Evolutionary conservation across 495 filamentous ascomycete species (phyloP).

Genomic region (Penicillium cosmopolitanum): DNA sequence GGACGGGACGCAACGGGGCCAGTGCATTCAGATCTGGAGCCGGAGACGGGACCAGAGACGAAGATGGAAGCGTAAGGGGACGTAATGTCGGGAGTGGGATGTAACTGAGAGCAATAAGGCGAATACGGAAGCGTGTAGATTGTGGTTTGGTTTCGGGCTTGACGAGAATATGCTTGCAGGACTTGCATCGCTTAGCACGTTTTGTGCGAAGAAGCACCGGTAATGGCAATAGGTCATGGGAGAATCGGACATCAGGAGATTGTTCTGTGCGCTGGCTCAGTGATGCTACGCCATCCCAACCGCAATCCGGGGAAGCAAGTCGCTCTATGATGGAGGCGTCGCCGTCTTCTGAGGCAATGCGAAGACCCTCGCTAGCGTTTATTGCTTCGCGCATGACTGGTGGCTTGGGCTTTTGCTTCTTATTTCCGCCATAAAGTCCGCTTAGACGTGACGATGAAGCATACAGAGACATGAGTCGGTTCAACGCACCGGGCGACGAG

Average conservation of each 20-base stretch:
- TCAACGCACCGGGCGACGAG: conserved; percentile 79
- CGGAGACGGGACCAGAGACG: conserved; percentile 28
- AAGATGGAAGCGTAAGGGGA: conserved; percentile 54
- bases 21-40: conserved; percentile 55
- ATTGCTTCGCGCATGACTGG: conserved; percentile 78
- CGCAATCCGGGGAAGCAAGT: conserved; percentile 46
- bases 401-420: conserved; percentile 68
- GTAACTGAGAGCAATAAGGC: conserved; percentile 84
- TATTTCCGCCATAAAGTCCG: conserved; percentile 55
- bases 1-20: conserved; percentile 67
- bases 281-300: conserved; percentile 60
- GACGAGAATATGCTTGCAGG: conserved; percentile 91
- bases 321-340: conserved; percentile 50
- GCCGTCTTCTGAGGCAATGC: conserved; percentile 52
- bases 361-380: conserved; percentile 69
- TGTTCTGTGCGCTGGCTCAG: conserved; percentile 54
- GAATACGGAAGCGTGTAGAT: conserved; percentile 85
- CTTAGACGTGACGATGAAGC: conserved; percentile 56
- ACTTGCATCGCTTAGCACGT: conserved; percentile 87
- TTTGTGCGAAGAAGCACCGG: conserved; percentile 85
- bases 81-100: conserved; percentile 78
- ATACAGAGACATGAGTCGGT: conserved; percentile 91
- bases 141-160: conserved; percentile 91
- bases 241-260: conserved; percentile 56
- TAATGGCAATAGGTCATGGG: conserved; percentile 72